phyloP scores from a whole-genome alignment of 75 land plant genomes.

The Sequoiadendron giganteum region DNA sequence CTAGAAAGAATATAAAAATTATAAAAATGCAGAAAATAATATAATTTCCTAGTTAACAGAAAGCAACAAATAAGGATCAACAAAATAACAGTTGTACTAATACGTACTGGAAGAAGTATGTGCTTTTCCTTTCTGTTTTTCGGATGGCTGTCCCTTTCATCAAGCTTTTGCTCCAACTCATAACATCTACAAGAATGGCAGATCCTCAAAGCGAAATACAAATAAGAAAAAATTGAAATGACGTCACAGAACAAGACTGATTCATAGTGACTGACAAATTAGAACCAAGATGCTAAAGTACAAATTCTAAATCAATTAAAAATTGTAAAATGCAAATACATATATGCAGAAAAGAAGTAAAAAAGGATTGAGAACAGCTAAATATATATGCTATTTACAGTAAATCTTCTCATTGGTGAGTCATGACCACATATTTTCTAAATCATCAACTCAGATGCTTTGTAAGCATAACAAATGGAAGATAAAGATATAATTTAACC shows the following conservation, averaged over 20 bases:
- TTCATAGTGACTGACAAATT: background rate
- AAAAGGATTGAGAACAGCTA: background rate
- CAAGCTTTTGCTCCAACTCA: slow-evolving; percentile 77
- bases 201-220: background rate
- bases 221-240: background rate
- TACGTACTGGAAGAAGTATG: slow-evolving; percentile 39
- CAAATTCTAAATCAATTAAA: too few species aligned
- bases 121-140: slow-evolving; percentile 66
- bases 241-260: background rate
- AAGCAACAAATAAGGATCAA: background rate
- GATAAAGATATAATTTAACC: background rate
- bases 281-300: background rate
- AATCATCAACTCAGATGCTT: background rate
- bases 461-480: background rate
- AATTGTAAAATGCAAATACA: background rate
- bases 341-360: background rate
- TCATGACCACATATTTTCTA: background rate
- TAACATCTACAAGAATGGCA: slow-evolving; percentile 55
- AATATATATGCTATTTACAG: background rate
- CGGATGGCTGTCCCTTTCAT: slow-evolving; percentile 93
- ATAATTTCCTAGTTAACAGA: background rate
- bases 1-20: background rate
- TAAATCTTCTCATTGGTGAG: background rate
- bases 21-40: background rate
- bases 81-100: background rate